Percentiles rank a stretch among this genome's conserved stretches.
Evolutionary conservation across 371 early-diverging fungal species (phyloP).

Genomic region (Mycotypha africana): DNA sequence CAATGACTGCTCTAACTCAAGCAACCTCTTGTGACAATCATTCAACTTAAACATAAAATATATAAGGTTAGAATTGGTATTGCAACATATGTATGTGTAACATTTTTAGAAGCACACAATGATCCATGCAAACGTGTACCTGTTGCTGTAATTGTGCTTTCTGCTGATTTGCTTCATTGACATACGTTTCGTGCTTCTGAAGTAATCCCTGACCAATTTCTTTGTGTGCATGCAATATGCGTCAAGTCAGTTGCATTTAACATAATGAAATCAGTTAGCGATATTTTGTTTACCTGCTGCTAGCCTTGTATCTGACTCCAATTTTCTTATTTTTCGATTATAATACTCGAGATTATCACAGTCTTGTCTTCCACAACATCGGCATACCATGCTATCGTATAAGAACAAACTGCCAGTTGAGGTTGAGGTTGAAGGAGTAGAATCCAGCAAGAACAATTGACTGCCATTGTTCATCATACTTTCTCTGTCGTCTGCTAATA

Average conservation of each 20-base stretch:
- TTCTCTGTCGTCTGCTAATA: no score
- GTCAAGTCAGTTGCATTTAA: no score
- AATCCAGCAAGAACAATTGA: conserved; percentile 1
- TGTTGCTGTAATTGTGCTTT: conserved; percentile 22
- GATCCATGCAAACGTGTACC: conserved; percentile 9
- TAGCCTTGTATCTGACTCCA: conserved; percentile 32
- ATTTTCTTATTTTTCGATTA: conserved; percentile 22
- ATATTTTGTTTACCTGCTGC: conserved; percentile 33
- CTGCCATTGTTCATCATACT: conserved; percentile 2
- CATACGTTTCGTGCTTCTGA: conserved; percentile 32
- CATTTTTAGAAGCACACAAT: conserved; percentile 5
- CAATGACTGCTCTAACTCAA: conserved; percentile 14
- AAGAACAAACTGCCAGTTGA: no score
- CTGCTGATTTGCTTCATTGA: conserved; percentile 22
- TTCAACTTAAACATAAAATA: conserved; percentile 18
- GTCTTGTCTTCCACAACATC: conserved; percentile 23
- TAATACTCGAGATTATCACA: conserved; percentile 23
- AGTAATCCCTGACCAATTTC: conserved; percentile 38
- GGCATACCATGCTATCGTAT: conserved; percentile 7
- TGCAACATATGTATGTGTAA: conserved; percentile 5
- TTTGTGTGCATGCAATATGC: conserved; percentile 1
- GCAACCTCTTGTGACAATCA: conserved; percentile 18
- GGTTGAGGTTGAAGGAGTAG: conserved; percentile 10
- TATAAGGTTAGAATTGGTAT: conserved; percentile 9
- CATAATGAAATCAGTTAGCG: no score